Conservation (phyloP, 768 basidiomycete species). For the Steccherinum ochraceum region DNA sequence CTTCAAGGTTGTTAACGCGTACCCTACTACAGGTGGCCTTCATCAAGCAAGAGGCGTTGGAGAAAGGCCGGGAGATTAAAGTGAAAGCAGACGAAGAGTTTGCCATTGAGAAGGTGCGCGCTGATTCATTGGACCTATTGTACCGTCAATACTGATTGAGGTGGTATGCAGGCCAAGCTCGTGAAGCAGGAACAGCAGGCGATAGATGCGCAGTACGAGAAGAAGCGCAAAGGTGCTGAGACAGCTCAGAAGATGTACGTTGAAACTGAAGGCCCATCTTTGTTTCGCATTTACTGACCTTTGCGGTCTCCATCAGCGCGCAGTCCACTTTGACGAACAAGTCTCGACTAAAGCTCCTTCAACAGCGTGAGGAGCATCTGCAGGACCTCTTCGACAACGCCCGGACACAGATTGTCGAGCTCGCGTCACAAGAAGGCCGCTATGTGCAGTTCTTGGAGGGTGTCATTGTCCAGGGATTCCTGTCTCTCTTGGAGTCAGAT, state of each 20-base stretch:
- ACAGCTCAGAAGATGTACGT: conserved; percentile 93
- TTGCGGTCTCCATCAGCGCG: conserved; percentile 42
- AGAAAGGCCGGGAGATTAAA: conserved; percentile 95
- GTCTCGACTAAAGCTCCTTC: conserved; percentile 84
- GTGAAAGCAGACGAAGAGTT: conserved; percentile 99
- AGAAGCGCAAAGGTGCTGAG: conserved; percentile 92
- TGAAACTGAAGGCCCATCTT: not conserved
- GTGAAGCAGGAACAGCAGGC: conserved; percentile 94
- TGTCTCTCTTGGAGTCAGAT: conserved; percentile 71
- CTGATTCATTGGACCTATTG: not conserved
- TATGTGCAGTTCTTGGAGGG: conserved; percentile 83
- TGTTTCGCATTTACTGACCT: not conserved
- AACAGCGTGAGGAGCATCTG: conserved; percentile 86
- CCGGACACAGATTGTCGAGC: conserved; percentile 52
- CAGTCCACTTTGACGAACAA: conserved; percentile 97
- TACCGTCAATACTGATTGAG: not conserved
- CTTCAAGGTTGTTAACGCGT: conserved; percentile 4
- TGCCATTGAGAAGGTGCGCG: conserved; percentile 87
- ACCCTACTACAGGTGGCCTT: conserved; percentile 69
- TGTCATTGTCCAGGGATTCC: conserved; percentile 78
- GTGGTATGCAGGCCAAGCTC: conserved; percentile 70
- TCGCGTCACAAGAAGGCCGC: conserved; percentile 57
- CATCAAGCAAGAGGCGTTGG: conserved; percentile 97
- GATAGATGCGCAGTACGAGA: conserved; percentile 92
- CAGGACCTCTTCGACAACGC: conserved; percentile 82